phyloP scores from a whole-genome alignment of 371 early-diverging fungal species.

The Blakeslea trispora region DNA sequence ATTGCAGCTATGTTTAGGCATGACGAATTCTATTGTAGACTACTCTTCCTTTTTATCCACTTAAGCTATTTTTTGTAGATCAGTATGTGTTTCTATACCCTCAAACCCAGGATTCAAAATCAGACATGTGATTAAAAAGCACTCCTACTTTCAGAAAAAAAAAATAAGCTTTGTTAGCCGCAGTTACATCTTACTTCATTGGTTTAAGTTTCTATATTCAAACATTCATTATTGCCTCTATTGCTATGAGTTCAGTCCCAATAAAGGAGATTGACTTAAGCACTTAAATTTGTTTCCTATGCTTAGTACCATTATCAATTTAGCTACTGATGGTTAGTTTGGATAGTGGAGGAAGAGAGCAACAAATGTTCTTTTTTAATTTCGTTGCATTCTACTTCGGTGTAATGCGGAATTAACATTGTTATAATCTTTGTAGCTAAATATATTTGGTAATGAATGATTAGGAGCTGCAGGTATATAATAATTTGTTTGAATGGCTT shows the following conservation, averaged over 20 bases:
- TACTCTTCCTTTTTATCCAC: background rate
- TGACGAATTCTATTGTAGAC: conserved; percentile 12
- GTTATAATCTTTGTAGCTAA: too few species aligned
- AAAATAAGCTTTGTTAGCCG: background rate
- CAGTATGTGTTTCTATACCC: too few species aligned
- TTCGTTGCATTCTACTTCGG: background rate
- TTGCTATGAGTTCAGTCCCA: background rate
- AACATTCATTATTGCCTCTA: background rate
- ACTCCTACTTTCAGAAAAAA: background rate
- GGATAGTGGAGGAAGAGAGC: conserved; percentile 2
- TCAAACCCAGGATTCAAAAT: too few species aligned
- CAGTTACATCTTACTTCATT: background rate
- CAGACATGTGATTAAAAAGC: conserved; percentile 1
- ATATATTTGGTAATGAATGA: too few species aligned
- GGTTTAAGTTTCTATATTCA: background rate
- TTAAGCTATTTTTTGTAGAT: too few species aligned
- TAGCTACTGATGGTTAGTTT: conserved; percentile 1
- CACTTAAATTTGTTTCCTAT: background rate
- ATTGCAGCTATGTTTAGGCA: conserved; percentile 11
- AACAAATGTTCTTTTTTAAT: background rate
- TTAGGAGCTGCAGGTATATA: too few species aligned
- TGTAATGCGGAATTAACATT: background rate
- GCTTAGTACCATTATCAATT: conserved; percentile 23
- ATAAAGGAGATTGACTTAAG: background rate
- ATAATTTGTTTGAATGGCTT: background rate